These are phyloP conservation scores for Chlorella variabilis DNA, from an alignment of 163 green algal species.

Conservation along the genomic window DNA sequence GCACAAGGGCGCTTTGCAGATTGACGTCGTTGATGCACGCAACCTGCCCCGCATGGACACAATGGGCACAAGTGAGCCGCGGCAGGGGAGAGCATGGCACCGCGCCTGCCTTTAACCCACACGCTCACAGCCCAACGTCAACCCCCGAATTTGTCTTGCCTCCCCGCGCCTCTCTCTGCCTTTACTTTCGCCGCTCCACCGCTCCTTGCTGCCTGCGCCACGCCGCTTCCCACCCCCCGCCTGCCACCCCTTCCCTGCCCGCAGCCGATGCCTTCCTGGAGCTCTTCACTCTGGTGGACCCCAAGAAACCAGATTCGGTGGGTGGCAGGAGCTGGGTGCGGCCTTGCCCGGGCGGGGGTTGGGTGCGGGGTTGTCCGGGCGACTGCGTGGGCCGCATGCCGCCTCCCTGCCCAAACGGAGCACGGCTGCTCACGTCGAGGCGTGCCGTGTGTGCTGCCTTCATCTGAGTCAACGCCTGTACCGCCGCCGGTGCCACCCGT, in stretches of 20 bases:
- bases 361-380: too few relatives aligned
- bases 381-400: too few relatives aligned
- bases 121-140: too few relatives aligned
- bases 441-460: too few relatives aligned
- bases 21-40: slow-evolving; percentile 63
- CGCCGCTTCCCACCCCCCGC: not conserved
- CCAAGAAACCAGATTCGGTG: slow-evolving; percentile 29
- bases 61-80: slow-evolving; percentile 62
- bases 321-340: not conserved
- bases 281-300: slow-evolving; percentile 23
- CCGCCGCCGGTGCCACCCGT: too few relatives aligned
- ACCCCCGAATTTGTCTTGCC: too few relatives aligned
- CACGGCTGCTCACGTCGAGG: too few relatives aligned
- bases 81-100: too few relatives aligned
- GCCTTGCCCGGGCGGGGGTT: not conserved
- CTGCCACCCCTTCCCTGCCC: not conserved
- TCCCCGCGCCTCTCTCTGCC: not conserved
- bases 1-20: slow-evolving; percentile 66
- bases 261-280: slow-evolving; percentile 28
- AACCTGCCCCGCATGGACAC: slow-evolving; percentile 69
- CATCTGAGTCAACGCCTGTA: too few relatives aligned
- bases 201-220: not conserved
- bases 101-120: too few relatives aligned
- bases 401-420: too few relatives aligned
- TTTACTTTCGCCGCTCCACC: not conserved